Evolutionary conservation across 2,329 filamentous ascomycete species (phyloP).

Genomic region (Pleomassaria siparia): DNA sequence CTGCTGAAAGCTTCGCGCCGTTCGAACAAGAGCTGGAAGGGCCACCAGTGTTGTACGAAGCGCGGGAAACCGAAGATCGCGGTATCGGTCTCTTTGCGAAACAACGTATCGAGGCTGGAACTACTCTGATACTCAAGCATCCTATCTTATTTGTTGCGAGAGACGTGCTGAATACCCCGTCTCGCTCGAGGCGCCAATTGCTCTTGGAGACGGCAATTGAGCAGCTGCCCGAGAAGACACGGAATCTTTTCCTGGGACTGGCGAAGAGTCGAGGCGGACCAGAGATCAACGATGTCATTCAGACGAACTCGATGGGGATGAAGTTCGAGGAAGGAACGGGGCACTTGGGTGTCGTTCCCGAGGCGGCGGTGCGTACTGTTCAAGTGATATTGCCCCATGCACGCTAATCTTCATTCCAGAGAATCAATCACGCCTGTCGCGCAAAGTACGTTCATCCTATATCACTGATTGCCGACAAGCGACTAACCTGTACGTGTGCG

Average conservation of each 20-base stretch:
- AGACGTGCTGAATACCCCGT: slow-evolving; percentile 13
- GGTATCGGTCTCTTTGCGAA: slow-evolving; percentile 32
- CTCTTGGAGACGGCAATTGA: slow-evolving; percentile 22
- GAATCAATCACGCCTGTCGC: slow-evolving; percentile 40
- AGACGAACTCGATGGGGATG: slow-evolving; percentile 26
- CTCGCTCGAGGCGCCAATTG: slow-evolving; percentile 8
- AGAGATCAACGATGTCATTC: slow-evolving; percentile 23
- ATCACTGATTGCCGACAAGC: too few species aligned
- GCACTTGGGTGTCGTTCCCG: slow-evolving; percentile 28
- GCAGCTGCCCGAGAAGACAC: slow-evolving; percentile 26
- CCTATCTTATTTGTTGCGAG: slow-evolving; percentile 26
- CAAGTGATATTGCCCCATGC: background rate
- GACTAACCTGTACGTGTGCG: too few species aligned
- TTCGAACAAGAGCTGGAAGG: slow-evolving; percentile 12
- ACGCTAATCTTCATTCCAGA: slow-evolving; percentile 18
- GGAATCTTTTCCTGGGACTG: slow-evolving; percentile 14
- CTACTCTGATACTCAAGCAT: slow-evolving; percentile 25
- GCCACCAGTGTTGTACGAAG: slow-evolving; percentile 18
- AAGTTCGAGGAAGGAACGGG: slow-evolving; percentile 23
- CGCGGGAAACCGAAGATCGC: slow-evolving; percentile 16
- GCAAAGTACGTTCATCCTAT: slow-evolving; percentile 22
- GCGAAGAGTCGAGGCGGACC: slow-evolving; percentile 18
- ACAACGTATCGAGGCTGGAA: slow-evolving; percentile 21
- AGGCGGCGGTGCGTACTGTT: slow-evolving; percentile 22
- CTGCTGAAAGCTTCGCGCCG: slow-evolving; percentile 16